phyloP scores from a whole-genome alignment of 2,329 filamentous ascomycete genomes.

The Zarea fungicola region DNA sequence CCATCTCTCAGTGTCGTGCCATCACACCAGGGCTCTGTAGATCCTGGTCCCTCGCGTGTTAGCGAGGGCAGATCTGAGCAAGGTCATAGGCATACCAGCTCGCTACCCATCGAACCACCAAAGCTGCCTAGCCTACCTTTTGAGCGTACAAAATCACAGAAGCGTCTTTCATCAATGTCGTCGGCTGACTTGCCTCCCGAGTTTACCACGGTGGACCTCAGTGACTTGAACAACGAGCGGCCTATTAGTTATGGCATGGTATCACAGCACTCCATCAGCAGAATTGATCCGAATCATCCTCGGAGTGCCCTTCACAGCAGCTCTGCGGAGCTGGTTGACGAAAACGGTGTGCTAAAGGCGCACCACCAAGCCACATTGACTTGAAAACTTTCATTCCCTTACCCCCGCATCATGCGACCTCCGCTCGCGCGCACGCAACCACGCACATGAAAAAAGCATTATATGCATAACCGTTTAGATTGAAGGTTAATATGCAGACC shows the following conservation, averaged over 20 bases:
- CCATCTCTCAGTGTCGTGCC: slow-evolving; percentile 31
- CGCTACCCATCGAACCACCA: slow-evolving; percentile 17
- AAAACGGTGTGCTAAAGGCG: slow-evolving; percentile 14
- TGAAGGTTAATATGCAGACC: slow-evolving; percentile 1
- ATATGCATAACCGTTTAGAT: slow-evolving; percentile 5
- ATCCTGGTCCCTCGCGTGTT: slow-evolving; percentile 5
- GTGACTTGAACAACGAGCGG: slow-evolving; percentile 37
- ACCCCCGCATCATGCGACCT: background rate
- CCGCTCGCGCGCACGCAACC: background rate
- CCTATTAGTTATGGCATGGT: slow-evolving; percentile 53
- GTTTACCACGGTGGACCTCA: slow-evolving; percentile 37
- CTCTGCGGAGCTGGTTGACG: slow-evolving; percentile 53
- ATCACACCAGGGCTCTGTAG: slow-evolving; percentile 16
- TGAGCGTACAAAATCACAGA: slow-evolving; percentile 49
- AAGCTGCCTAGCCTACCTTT: slow-evolving; percentile 47
- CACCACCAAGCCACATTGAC: background rate
- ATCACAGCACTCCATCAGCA: slow-evolving; percentile 51
- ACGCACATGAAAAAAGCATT: slow-evolving; percentile 4
- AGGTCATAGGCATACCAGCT: slow-evolving; percentile 14
- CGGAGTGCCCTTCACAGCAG: slow-evolving; percentile 45
- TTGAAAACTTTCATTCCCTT: slow-evolving; percentile 2
- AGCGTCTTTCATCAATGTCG: slow-evolving; percentile 45
- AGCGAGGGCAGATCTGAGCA: slow-evolving; percentile 10
- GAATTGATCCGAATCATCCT: slow-evolving; percentile 44
- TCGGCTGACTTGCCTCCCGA: slow-evolving; percentile 45